phyloP scores from a whole-genome alignment of 148 eudicot genomes.

The Silene conica region DNA sequence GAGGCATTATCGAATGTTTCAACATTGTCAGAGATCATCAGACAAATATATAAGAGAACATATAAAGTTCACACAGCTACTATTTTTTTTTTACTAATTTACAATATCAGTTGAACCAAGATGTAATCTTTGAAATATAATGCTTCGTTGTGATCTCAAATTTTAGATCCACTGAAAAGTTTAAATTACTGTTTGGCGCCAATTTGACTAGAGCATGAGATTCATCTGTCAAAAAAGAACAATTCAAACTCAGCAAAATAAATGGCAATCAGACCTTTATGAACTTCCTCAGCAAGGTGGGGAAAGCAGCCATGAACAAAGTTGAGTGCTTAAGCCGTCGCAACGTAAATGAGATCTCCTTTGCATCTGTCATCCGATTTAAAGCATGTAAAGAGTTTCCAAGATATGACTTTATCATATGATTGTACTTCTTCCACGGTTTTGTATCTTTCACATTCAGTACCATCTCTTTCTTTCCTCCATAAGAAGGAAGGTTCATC shows the following conservation, averaged over 20 bases:
- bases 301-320: conserved; percentile 88
- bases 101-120: not conserved
- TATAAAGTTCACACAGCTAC: not conserved
- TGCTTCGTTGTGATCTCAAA: not conserved
- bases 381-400: conserved; percentile 86
- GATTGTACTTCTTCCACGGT: conserved; percentile 74
- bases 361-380: conserved; percentile 90
- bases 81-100: not conserved
- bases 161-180: not conserved
- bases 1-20: too few species aligned
- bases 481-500: conserved; percentile 69
- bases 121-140: not conserved
- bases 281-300: conserved; percentile 82
- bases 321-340: conserved; percentile 66
- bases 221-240: not conserved
- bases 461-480: conserved; percentile 75
- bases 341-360: conserved; percentile 77
- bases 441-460: conserved; percentile 49
- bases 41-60: not conserved
- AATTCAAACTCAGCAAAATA: not conserved
- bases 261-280: conserved; percentile 55
- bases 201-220: not conserved
- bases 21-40: not conserved
- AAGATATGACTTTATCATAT: conserved; percentile 89
- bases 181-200: not conserved